Evolutionary conservation across 148 eudicot species (phyloP), one percentile per base, ranked within the genome.

Genomic region (Rhododendron simsii): DNA sequence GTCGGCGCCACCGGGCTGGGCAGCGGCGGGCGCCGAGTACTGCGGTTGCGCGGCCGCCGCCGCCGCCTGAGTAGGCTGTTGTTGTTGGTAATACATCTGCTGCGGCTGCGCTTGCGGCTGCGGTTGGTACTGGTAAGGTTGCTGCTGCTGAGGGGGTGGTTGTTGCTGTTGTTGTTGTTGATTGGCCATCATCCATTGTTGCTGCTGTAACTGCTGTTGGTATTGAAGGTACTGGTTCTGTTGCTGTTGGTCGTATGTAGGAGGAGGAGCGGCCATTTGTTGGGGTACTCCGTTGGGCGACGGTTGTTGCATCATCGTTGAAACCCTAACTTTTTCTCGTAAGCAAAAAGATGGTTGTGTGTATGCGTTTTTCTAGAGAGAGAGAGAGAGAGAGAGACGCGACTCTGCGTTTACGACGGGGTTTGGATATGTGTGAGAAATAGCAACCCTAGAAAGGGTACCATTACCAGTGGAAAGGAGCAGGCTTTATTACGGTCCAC

Each of bases 241-340:
- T 53, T 53, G 57, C 57, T 53, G 92, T 26, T 89, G 92, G 10
- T 87, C 91, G 91, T 90, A 88, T 2, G 90, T 71, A 15, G 90
- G 87, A 10, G 86, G 89, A 6, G 45, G 45, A 41, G 45, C 45
- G 45, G 45, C 45, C 85, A 87, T 5, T 39, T 77, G 82, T 53
- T 61, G 47, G 86, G 65, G 75, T 86, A 86, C 45, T 41, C 45
- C 45, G 45, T 41, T 41, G 45, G 45, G 45, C 7, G 45, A 41
- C 45, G 45, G 45, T 45, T 89, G 94, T 87, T 92, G 96, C 93
- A 89, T 91, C 89, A 90, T 91, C 55, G 87, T 84, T 81, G 83
- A 51, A 41, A 41, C 45, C 45, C 45, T 41, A 41, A 41, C 45
- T 41, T 41, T 5, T 41, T 41, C 45, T 41, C 45, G 7, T 41